Conservation (phyloP, 345 rosid species). For the Syzygium jambos region DNA sequence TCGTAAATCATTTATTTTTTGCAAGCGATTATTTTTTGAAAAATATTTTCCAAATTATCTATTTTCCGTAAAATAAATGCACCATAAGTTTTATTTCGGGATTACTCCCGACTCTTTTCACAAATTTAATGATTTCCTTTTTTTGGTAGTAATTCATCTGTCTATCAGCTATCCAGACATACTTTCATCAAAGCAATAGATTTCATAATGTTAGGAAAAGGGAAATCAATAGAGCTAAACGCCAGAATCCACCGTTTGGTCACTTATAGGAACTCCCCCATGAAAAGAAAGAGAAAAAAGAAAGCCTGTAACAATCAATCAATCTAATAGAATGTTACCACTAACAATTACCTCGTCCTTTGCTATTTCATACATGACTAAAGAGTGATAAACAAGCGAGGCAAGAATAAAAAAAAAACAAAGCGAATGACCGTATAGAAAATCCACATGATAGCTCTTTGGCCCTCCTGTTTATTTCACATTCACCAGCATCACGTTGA, state of each 20-base stretch:
- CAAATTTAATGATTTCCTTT: not conserved
- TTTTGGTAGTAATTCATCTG: not conserved
- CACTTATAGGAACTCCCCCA: not conserved
- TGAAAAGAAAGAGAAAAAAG: not conserved
- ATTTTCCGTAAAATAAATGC: rapidly evolving
- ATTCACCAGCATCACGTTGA: not conserved
- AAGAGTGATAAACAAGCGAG: not conserved
- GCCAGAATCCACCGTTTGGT: not conserved
- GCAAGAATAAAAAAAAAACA: not conserved
- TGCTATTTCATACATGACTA: not conserved
- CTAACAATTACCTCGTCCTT: not conserved
- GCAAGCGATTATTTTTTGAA: no score
- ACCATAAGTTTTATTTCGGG: rapidly evolving
- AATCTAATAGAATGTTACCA: not conserved
- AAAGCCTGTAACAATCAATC: not conserved
- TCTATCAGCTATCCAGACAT: not conserved
- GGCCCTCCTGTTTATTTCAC: not conserved
- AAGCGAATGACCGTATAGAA: not conserved
- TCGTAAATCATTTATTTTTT: not conserved
- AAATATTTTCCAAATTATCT: not conserved
- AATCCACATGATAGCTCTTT: not conserved
- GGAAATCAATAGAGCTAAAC: not conserved
- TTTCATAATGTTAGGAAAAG: not conserved
- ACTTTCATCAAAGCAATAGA: not conserved
- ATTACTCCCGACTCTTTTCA: not conserved